These are phyloP conservation scores for Croton laevigatus DNA, from an alignment of 441 rosid genomes.

Conservation along the genomic window DNA sequence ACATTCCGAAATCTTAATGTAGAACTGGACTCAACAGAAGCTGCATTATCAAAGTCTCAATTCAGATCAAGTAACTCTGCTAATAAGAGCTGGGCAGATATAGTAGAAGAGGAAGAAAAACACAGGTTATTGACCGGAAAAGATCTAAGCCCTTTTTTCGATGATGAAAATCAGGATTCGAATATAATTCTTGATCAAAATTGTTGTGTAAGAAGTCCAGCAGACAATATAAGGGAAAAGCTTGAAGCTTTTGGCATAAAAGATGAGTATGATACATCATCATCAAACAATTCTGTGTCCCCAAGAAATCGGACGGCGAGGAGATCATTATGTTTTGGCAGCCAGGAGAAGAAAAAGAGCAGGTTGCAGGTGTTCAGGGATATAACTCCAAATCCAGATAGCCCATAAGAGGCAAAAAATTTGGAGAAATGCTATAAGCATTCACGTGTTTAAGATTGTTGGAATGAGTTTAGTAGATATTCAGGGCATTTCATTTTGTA, in stretches of 20 bases:
- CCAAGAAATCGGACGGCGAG: conserved; percentile 27
- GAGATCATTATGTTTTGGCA: conserved; percentile 31
- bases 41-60: conserved; percentile 2
- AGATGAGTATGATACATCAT: conserved; percentile 15
- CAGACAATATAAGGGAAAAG: conserved; percentile 25
- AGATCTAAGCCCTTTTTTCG: conserved; percentile 8
- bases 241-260: conserved; percentile 30
- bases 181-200: conserved; percentile 28
- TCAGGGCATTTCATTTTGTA: no score
- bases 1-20: conserved; percentile 20
- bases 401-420: conserved; percentile 25
- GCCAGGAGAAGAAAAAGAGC: conserved; percentile 22
- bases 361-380: conserved; percentile 59
- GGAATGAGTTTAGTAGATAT: not conserved
- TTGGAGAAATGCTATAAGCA: not conserved
- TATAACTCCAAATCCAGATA: conserved; percentile 44
- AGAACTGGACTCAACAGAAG: conserved; percentile 21
- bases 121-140: conserved; percentile 19
- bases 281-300: conserved; percentile 6
- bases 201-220: conserved; percentile 25
- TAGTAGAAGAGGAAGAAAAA: conserved; percentile 68
- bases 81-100: conserved; percentile 78
- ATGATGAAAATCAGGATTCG: conserved; percentile 45
- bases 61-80: not conserved
- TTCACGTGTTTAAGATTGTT: not conserved